A percentile compares a stretch with the other conserved stretches of the same genome.
Conservation (phyloP, 192 early-diverging fungal genomes). For the Rhizophagus sp. region DNA sequence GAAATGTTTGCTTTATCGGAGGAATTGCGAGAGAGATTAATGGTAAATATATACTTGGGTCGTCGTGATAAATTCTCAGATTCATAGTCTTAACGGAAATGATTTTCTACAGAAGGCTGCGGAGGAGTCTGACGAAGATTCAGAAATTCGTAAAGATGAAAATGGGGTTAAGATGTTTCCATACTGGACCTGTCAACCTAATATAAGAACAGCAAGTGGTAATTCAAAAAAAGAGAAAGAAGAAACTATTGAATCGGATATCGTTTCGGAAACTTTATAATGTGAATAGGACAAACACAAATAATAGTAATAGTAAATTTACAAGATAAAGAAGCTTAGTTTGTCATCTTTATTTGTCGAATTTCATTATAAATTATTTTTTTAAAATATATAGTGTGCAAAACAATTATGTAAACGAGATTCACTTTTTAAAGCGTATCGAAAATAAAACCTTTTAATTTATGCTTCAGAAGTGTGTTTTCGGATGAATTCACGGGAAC, state of each 20-base stretch:
- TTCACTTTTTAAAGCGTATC: no score
- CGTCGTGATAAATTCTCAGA: not conserved
- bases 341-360: no score
- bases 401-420: no score
- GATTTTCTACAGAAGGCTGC: not conserved
- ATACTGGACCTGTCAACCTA: slow-evolving; percentile 70
- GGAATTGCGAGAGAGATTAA: slow-evolving; percentile 51
- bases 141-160: slow-evolving; percentile 33
- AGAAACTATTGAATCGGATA: not conserved
- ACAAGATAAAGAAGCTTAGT: not conserved
- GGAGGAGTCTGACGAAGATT: slow-evolving; percentile 24
- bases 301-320: not conserved
- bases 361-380: no score
- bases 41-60: not conserved
- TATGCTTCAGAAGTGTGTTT: no score
- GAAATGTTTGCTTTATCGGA: slow-evolving; percentile 56
- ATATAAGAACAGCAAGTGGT: slow-evolving; percentile 44
- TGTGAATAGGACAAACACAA: not conserved
- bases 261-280: not conserved
- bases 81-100: not conserved
- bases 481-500: slow-evolving; percentile 55
- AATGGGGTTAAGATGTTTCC: slow-evolving; percentile 62
- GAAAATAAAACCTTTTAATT: no score
- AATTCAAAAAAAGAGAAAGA: not conserved
- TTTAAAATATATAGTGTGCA: no score